Percentiles rank a stretch among this genome's conserved stretches.
Evolutionary conservation across 164 flowering plant species (phyloP).

Genomic region (Taxillus chinensis): DNA sequence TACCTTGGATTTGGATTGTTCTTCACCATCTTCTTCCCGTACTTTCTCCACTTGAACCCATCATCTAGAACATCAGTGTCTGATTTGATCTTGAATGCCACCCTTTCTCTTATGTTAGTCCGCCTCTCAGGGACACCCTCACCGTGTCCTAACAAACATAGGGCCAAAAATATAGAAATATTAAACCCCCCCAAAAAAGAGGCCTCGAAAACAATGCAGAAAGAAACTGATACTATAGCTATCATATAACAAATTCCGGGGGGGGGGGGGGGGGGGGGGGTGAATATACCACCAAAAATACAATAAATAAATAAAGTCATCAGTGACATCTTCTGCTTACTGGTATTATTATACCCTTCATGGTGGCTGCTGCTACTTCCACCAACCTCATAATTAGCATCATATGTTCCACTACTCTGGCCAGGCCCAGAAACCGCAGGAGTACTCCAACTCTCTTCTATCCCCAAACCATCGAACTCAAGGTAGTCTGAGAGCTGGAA

Average conservation of each 20-base stretch:
- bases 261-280: no score
- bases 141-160: constrained; percentile 6
- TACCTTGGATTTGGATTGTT: constrained; percentile 56
- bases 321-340: constrained; percentile 10
- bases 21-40: constrained; percentile 59
- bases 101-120: constrained; percentile 20
- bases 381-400: constrained; percentile 6
- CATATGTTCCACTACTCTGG: constrained; percentile 7
- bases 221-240: no score
- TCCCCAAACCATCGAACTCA: constrained; percentile 14
- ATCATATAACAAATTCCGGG: no score
- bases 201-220: neutral
- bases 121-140: constrained; percentile 5
- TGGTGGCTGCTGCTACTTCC: constrained; percentile 10
- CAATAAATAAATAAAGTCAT: no score
- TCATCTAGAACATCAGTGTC: constrained; percentile 42
- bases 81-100: constrained; percentile 41
- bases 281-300: no score
- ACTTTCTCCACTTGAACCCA: constrained; percentile 57
- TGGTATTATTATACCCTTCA: constrained; percentile 9
- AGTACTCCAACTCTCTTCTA: constrained; percentile 11
- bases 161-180: neutral
- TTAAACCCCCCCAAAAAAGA: neutral
- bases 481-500: constrained; percentile 25
- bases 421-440: neutral